Conservation (phyloP, 371 early-diverging fungal species). For the Rhizopus arrhizus region DNA sequence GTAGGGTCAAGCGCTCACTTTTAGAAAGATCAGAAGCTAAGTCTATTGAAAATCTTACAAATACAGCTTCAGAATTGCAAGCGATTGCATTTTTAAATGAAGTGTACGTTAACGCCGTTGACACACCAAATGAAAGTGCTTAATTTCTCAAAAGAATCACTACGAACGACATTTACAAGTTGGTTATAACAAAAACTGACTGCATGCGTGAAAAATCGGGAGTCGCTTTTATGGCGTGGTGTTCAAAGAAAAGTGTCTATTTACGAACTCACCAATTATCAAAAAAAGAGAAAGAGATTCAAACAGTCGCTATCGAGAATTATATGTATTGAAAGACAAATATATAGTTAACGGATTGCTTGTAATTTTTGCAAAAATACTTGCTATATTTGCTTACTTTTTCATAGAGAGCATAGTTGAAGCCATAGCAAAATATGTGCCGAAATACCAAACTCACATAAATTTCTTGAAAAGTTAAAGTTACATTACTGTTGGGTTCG, state of each 20-base stretch:
- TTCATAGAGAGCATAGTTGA: too few relatives aligned
- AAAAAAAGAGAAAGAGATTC: too few relatives aligned
- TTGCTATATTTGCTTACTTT: too few relatives aligned
- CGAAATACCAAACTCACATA: too few relatives aligned
- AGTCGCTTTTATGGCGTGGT: slow-evolving; percentile 5
- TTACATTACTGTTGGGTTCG: slow-evolving; percentile 12
- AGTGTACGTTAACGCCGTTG: slow-evolving; percentile 7
- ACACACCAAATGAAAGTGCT: slow-evolving; percentile 13
- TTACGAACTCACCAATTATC: background rate
- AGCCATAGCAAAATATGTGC: too few relatives aligned
- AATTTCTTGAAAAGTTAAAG: slow-evolving; percentile 7
- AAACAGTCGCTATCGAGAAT: too few relatives aligned
- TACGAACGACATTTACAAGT: slow-evolving; percentile 5
- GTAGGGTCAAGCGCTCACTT: too few relatives aligned
- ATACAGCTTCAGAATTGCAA: slow-evolving; percentile 15
- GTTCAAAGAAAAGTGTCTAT: slow-evolving; percentile 9
- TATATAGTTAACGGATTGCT: too few relatives aligned
- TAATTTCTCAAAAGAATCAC: slow-evolving; percentile 9
- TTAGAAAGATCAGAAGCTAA: too few relatives aligned
- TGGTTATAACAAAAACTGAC: slow-evolving; percentile 12
- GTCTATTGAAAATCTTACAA: too few relatives aligned
- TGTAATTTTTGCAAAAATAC: too few relatives aligned
- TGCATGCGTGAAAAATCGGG: slow-evolving; percentile 7
- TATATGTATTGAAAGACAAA: too few relatives aligned
- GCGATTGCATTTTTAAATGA: slow-evolving; percentile 9